Evolutionary conservation across 768 basidiomycete species (phyloP).

Genomic region (Naganishia randhawae): DNA sequence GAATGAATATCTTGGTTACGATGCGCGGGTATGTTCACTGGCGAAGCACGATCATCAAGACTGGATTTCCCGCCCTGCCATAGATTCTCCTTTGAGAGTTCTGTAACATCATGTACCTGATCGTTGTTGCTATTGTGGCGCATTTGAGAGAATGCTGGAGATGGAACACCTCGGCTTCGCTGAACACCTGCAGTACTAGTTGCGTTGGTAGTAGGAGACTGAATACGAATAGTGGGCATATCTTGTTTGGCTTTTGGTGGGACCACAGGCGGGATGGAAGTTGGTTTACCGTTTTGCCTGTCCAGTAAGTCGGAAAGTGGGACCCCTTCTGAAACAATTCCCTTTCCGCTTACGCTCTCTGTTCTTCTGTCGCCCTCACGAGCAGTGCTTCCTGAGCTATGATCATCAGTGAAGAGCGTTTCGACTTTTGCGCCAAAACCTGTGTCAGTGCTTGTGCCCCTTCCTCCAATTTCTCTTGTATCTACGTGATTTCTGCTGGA

Average conservation of each 20-base stretch:
- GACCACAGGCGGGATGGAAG: not conserved
- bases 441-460: not conserved
- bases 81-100: no score
- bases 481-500: slow-evolving; percentile 18
- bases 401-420: not conserved
- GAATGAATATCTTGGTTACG: not conserved
- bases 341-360: not conserved
- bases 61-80: not conserved
- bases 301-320: slow-evolving; percentile 44
- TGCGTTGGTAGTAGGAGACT: slow-evolving; percentile 40
- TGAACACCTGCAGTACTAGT: slow-evolving; percentile 5
- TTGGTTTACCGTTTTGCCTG: not conserved
- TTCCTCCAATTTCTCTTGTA: not conserved
- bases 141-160: not conserved
- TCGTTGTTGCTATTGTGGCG: not conserved
- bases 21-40: not conserved
- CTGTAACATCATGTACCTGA: not conserved
- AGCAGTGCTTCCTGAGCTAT: not conserved
- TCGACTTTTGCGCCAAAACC: not conserved
- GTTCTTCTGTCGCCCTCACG: not conserved
- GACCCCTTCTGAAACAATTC: slow-evolving; percentile 35
- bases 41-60: not conserved
- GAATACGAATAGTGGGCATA: slow-evolving; percentile 42
- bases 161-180: slow-evolving; percentile 32
- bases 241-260: slow-evolving; percentile 8